phyloP scores from a whole-genome alignment of 2,329 filamentous ascomycete genomes.

The Epichloe scottii region DNA sequence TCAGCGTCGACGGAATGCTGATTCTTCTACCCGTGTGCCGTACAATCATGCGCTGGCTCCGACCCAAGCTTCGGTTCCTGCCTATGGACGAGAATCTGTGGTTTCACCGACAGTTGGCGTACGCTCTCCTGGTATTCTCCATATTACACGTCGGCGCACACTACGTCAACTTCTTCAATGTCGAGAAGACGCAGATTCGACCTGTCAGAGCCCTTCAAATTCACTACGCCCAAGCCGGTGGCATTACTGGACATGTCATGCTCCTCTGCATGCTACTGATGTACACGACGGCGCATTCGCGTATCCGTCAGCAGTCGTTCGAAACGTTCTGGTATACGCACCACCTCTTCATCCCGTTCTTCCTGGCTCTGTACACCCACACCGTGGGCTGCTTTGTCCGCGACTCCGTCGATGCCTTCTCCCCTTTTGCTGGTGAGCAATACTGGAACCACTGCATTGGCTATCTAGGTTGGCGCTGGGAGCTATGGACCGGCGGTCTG shows the following conservation, averaged over 20 bases:
- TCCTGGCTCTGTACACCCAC: constrained; percentile 89
- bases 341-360: constrained; percentile 93
- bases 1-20: constrained; percentile 73
- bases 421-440: constrained; percentile 66
- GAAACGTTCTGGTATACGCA: constrained; percentile 99
- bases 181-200: constrained; percentile 74
- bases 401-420: constrained; percentile 57
- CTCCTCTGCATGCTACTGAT: constrained; percentile 97
- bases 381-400: constrained; percentile 94
- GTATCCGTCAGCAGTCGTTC: constrained; percentile 92
- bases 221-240: constrained; percentile 79
- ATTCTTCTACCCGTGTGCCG: constrained; percentile 93
- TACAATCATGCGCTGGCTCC: constrained; percentile 70
- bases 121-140: constrained; percentile 74
- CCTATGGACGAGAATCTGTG: constrained; percentile 94
- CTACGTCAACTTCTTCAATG: constrained; percentile 98
- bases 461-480: constrained; percentile 96
- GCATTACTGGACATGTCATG: constrained; percentile 95
- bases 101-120: constrained; percentile 94
- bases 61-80: constrained; percentile 77
- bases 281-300: constrained; percentile 88
- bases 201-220: constrained; percentile 74
- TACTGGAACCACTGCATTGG: constrained; percentile 94
- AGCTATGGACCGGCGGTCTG: constrained; percentile 71
- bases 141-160: constrained; percentile 66